Base-by-base conservation (phyloP, 371 early-diverging fungal species). In the Mortierella sp. region DNA sequence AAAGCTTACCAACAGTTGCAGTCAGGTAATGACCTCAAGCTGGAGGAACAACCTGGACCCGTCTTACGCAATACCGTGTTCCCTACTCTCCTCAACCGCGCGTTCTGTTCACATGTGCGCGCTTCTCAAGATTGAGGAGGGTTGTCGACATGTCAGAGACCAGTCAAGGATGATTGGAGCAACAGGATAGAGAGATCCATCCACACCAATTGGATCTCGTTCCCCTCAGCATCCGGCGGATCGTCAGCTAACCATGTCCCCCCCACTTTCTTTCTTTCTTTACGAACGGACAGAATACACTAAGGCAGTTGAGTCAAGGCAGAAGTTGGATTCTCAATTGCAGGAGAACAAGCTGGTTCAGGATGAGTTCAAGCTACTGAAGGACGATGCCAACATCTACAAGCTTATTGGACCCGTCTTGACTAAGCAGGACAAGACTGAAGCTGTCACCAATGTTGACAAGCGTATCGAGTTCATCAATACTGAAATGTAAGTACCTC, bases 401-500 rank as follows among this genome's bases (percentile, higher is more conserved):
- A 98, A 98, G 78, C 82, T 97, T 59, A 91, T 96, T 62, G 98
- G 97, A 0, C 97, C 98, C 34, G 97, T 96, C 21, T 85, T 98
- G 22, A 93, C 97, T 16, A 95, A 92, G 82, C 97, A 98, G 79
- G 97, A 96, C 13, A 86, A 83, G 59, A 65, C 80, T 2, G 98
- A 98, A 79, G 96, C 98, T 25, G 79, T 68, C 17, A 78, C 87
- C 28, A 97, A 97, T 64, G 96, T 98, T 24, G 89, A 91, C 71
- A 97, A 97, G 85, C 92, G 98, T 60, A 86, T 98, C 55, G 94
- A 96, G 44, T 94, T 90, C 59, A 98, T 98, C 77, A 77, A 82
- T 25, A 82, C 81, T 8, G 97, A 98, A 85, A 94, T 96, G 95
- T 93, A 84, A 80, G 83, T 24, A 12, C 0, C 34, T 34, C 34